These are phyloP conservation scores for Aspergillus sergii DNA, from an alignment of 2,329 filamentous ascomycete genomes.

Conservation along the genomic window DNA sequence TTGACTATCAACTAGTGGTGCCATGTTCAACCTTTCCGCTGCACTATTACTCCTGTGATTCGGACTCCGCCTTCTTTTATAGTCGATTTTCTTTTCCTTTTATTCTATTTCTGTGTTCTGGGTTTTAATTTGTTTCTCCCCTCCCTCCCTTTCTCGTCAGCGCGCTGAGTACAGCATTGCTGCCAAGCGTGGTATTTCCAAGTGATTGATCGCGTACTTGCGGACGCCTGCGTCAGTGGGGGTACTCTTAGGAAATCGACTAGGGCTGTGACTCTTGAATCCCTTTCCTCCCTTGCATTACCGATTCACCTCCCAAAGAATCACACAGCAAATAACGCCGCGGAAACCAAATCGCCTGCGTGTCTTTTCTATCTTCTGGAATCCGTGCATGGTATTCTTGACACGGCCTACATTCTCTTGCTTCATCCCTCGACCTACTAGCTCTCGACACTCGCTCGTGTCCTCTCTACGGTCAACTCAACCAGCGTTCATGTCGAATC, in stretches of 20 bases:
- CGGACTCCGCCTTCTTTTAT: constrained; percentile 18
- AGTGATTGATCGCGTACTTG: constrained; percentile 25
- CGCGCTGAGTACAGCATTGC: constrained; percentile 24
- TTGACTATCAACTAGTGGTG: constrained; percentile 24
- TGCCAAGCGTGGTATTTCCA: constrained; percentile 26
- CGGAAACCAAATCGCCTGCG: constrained; percentile 19
- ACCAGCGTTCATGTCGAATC: constrained; percentile 32
- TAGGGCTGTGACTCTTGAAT: constrained; percentile 27
- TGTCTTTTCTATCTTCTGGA: constrained; percentile 21
- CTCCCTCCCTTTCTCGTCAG: constrained; percentile 9
- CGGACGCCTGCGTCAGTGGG: constrained; percentile 31
- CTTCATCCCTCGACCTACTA: constrained; percentile 6
- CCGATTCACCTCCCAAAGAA: constrained; percentile 15
- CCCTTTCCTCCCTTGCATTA: constrained; percentile 30
- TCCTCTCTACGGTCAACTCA: constrained; percentile 20
- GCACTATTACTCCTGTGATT: constrained; percentile 21
- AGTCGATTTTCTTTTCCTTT: not conserved
- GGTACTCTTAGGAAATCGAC: constrained; percentile 21
- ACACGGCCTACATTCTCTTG: constrained; percentile 13
- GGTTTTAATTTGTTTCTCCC: not conserved
- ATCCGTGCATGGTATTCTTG: constrained; percentile 23
- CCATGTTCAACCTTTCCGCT: constrained; percentile 24
- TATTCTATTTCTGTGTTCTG: constrained; percentile 1
- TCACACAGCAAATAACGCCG: constrained; percentile 19
- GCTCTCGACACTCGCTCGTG: constrained; percentile 11